Conservation (phyloP, 108 stramenopile species). For the Pelagomonas calceolata region DNA sequence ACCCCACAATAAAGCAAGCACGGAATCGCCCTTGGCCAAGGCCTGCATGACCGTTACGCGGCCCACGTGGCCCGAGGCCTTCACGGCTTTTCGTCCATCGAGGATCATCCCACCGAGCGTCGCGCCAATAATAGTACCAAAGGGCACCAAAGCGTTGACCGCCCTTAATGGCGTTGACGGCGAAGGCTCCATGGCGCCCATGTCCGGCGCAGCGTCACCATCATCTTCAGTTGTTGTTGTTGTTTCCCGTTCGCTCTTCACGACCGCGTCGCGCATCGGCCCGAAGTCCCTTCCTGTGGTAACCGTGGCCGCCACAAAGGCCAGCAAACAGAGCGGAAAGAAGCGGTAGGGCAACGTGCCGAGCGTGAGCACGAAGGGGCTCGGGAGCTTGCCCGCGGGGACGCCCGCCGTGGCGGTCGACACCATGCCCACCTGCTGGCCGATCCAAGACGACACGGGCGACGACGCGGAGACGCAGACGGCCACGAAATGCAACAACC, state of each 20-base stretch:
- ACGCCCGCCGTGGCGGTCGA: constrained; percentile 13
- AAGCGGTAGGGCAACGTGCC: constrained; percentile 24
- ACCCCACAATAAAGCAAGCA: constrained; percentile 26
- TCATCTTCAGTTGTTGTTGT: not conserved
- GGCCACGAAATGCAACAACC: constrained; percentile 25
- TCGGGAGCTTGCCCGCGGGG: constrained; percentile 4
- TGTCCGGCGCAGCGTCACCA: constrained; percentile 2
- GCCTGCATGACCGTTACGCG: too few relatives aligned
- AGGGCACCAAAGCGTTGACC: constrained; percentile 20
- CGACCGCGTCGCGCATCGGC: constrained; percentile 15
- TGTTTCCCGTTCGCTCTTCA: not conserved
- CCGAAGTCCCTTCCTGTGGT: constrained; percentile 21
- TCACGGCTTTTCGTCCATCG: too few relatives aligned
- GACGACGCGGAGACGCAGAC: constrained; percentile 23
- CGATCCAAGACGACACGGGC: constrained; percentile 25
- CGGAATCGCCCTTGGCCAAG: constrained; percentile 9
- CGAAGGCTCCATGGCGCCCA: constrained; percentile 16
- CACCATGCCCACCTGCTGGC: constrained; percentile 25
- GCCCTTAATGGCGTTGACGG: constrained; percentile 19
- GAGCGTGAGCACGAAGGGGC: constrained; percentile 24
- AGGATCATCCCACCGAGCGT: too few relatives aligned
- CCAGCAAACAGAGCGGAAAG: constrained; percentile 25
- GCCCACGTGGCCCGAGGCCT: constrained; percentile 10
- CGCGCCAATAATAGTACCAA: constrained; percentile 15
- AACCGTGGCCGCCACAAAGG: constrained; percentile 11